These are phyloP conservation scores for Metarhizium anisopliae DNA, from an alignment of 2,329 filamentous ascomycete species.

Conservation along the genomic window DNA sequence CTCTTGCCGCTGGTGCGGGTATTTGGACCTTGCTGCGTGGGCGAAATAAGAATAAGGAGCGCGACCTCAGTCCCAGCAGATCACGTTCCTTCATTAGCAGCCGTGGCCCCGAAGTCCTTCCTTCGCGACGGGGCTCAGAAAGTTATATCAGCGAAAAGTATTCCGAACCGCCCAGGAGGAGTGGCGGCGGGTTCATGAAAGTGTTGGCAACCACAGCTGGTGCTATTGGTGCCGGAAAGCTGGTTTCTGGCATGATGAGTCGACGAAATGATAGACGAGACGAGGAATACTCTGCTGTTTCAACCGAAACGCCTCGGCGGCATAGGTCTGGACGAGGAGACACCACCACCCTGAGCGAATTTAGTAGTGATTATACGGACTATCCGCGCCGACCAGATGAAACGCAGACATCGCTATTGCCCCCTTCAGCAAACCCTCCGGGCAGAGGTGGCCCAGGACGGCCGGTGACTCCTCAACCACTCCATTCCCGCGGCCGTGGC, in stretches of 20 bases:
- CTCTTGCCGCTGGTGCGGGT: constrained; percentile 43
- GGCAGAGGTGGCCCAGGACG: constrained; percentile 31
- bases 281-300: constrained; percentile 55
- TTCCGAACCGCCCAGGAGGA: constrained; percentile 36
- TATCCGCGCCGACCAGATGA: constrained; percentile 17
- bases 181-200: constrained; percentile 48
- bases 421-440: constrained; percentile 35
- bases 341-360: constrained; percentile 38
- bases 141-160: constrained; percentile 61
- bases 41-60: constrained; percentile 31
- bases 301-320: constrained; percentile 50
- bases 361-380: constrained; percentile 38
- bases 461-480: constrained; percentile 38
- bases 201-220: constrained; percentile 53
- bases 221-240: constrained; percentile 50
- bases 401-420: constrained; percentile 33
- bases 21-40: constrained; percentile 36
- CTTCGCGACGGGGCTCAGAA: constrained; percentile 43
- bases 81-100: constrained; percentile 26
- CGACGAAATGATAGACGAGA: constrained; percentile 41
- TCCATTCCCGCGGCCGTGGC: constrained; percentile 34
- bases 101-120: constrained; percentile 38
- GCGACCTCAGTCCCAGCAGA: constrained; percentile 32
- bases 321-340: constrained; percentile 26
- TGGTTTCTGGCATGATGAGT: constrained; percentile 51